Conservation (phyloP, 2,329 filamentous ascomycete genomes). For the Leptographium wingfieldii region DNA sequence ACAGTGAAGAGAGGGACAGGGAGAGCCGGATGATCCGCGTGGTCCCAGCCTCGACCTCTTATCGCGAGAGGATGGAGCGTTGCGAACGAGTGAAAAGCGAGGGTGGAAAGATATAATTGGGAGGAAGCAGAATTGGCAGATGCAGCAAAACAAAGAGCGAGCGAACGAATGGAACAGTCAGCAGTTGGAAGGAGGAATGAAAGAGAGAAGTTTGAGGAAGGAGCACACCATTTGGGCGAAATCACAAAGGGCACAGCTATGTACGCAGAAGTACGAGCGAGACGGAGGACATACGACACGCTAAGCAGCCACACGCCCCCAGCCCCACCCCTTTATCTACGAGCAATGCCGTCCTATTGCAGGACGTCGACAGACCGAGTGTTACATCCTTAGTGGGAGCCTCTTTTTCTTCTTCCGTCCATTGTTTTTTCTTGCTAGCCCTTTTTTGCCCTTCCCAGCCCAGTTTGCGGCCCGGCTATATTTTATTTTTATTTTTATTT, state of each 20-base stretch:
- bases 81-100: not conserved
- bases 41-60: not conserved
- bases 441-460: not conserved
- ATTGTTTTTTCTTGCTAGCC: not conserved
- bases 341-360: not conserved
- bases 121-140: not conserved
- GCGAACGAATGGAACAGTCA: not conserved
- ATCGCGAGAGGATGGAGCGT: not conserved
- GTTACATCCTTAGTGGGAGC: not conserved
- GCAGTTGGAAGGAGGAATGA: not conserved
- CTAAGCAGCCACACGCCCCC: not conserved
- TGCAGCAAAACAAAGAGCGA: not conserved
- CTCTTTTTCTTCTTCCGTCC: not conserved
- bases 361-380: not conserved
- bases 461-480: not conserved
- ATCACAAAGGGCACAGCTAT: not conserved
- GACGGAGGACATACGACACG: not conserved
- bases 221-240: not conserved
- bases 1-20: not conserved
- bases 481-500: not conserved
- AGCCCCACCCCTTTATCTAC: not conserved
- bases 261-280: not conserved
- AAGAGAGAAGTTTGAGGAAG: not conserved
- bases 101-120: not conserved
- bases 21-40: not conserved